Evolutionary conservation across 805 yeast genomes (phyloP).

Genomic region (Pichia sporocuriosa): DNA sequence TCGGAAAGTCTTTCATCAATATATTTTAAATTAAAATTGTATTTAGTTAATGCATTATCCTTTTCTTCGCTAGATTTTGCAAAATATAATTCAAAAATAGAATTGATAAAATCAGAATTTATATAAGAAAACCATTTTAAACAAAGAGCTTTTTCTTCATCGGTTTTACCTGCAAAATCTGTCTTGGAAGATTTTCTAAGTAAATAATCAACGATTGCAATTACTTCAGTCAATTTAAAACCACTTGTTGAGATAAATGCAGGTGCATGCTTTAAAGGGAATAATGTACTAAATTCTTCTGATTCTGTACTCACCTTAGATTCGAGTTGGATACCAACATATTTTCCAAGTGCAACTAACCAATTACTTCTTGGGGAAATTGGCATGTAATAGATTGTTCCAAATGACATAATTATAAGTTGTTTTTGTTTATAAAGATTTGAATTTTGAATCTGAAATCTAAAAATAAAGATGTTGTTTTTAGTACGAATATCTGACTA

Average conservation of each 20-base stretch:
- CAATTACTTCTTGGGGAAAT: constrained; percentile 6
- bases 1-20: background rate
- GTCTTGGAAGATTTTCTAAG: constrained; percentile 18
- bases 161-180: constrained; percentile 51
- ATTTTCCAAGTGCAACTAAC: constrained; percentile 1
- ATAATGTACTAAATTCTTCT: background rate
- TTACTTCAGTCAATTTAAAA: constrained; percentile 5
- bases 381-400: constrained; percentile 8
- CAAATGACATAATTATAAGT: constrained; percentile 12
- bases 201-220: constrained; percentile 6
- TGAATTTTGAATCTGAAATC: no score
- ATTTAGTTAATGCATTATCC: constrained; percentile 23
- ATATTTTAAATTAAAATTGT: constrained; percentile 24
- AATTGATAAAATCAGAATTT: constrained; percentile 45
- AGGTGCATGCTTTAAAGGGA: constrained; percentile 6
- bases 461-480: no score
- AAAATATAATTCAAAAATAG: no score
- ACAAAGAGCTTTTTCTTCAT: constrained; percentile 52
- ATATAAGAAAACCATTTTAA: constrained; percentile 70
- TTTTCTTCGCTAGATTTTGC: background rate
- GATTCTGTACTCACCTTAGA: background rate
- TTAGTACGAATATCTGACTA: no score
- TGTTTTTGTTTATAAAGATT: no score
- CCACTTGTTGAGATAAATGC: constrained; percentile 6
- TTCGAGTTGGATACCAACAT: constrained; percentile 1